Percentiles rank a stretch among this genome's conserved stretches.
Evolutionary conservation across 2,329 filamentous ascomycete species (phyloP).

Genomic region (Scytalidium lignicola): DNA sequence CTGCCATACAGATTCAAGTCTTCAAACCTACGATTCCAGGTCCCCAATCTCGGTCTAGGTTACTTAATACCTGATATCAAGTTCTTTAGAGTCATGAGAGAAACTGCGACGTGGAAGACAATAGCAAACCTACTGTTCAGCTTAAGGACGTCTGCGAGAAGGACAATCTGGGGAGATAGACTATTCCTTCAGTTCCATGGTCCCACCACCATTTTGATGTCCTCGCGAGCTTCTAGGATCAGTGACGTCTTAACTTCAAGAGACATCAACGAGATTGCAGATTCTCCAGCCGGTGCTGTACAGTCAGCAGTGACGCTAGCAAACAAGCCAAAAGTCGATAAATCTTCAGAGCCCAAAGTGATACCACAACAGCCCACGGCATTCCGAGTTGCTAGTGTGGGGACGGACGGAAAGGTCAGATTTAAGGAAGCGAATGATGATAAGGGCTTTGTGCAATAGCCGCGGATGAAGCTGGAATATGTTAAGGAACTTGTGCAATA

Average conservation of each 20-base stretch:
- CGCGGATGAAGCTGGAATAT: constrained; percentile 1
- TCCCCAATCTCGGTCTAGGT: constrained; percentile 62
- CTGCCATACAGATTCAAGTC: constrained; percentile 84
- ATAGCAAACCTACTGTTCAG: constrained; percentile 60
- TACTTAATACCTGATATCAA: constrained; percentile 62
- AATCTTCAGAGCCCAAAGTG: constrained; percentile 12
- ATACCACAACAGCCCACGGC: constrained; percentile 34
- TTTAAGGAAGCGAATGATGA: constrained; percentile 34
- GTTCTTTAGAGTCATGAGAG: constrained; percentile 68
- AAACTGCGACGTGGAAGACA: constrained; percentile 67
- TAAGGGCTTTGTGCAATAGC: constrained; percentile 14
- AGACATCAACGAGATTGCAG: constrained; percentile 87
- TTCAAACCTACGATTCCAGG: constrained; percentile 67
- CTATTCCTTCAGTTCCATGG: constrained; percentile 88
- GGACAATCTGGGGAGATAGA: constrained; percentile 89
- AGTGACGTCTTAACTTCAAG: constrained; percentile 71
- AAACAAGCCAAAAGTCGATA: constrained; percentile 31
- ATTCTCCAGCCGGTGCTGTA: constrained; percentile 68
- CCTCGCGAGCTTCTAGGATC: constrained; percentile 75
- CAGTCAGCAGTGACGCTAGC: constrained; percentile 50
- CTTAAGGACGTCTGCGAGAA: constrained; percentile 69
- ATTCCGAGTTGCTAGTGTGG: constrained; percentile 52
- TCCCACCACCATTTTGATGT: constrained; percentile 79
- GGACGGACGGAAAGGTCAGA: constrained; percentile 59
- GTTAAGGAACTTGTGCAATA: constrained; percentile 15